Percentiles rank a stretch among this genome's conserved stretches.
phyloP scores from a whole-genome alignment of 352 stramenopile species.

The Globisporangium takayamanum region DNA sequence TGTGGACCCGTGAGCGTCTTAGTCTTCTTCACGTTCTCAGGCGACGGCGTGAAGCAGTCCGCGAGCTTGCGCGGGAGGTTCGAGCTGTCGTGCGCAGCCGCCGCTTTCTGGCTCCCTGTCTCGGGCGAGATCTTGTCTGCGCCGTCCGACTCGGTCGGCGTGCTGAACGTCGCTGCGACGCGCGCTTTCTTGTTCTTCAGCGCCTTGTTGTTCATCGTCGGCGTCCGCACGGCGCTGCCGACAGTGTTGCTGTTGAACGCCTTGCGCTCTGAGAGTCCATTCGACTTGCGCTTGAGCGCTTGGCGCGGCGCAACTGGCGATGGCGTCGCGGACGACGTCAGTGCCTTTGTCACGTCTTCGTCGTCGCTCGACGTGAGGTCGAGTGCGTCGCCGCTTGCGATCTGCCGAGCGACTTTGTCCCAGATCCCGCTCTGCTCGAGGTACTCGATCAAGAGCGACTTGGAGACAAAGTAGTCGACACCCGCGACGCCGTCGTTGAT shows the following conservation, averaged over 20 bases:
- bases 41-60: slow-evolving; percentile 68
- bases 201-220: neutral
- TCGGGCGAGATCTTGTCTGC: slow-evolving; percentile 38
- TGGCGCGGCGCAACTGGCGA: slow-evolving; percentile 1
- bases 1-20: slow-evolving; percentile 13
- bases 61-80: slow-evolving; percentile 32
- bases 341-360: slow-evolving; percentile 4
- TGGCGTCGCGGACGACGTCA: neutral
- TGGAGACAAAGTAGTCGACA: slow-evolving; percentile 50
- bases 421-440: slow-evolving; percentile 48
- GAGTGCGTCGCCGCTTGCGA: slow-evolving; percentile 30
- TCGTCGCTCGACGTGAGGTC: slow-evolving; percentile 22
- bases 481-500: slow-evolving; percentile 23
- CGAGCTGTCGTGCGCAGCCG: slow-evolving; percentile 13
- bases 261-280: slow-evolving; percentile 1
- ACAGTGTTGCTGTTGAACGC: neutral
- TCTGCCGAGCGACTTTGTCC: slow-evolving; percentile 29
- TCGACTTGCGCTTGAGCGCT: slow-evolving; percentile 13
- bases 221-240: too few species aligned
- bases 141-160: slow-evolving; percentile 14
- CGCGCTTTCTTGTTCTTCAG: slow-evolving; percentile 9
- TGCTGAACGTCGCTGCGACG: slow-evolving; percentile 7
- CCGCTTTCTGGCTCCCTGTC: slow-evolving; percentile 20
- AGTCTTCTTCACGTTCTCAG: slow-evolving; percentile 20
- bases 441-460: slow-evolving; percentile 35